Evolutionary conservation across 139 green algal genomes (phyloP), one percentile per base, ranked within the genome.

Genomic region (Monoraphidium neglectum): DNA sequence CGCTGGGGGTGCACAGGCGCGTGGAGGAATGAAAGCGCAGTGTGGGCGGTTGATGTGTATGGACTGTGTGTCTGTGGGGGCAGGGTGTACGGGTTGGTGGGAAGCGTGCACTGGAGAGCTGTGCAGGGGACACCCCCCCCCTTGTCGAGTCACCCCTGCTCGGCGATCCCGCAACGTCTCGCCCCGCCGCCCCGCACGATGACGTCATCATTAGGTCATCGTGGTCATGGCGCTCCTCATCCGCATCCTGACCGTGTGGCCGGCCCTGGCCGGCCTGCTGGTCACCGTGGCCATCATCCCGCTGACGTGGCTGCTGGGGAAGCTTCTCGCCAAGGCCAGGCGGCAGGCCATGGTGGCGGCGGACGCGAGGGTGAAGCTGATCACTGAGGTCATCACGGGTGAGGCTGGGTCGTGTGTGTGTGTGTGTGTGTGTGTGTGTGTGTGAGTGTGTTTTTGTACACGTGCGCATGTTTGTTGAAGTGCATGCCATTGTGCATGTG

Each of bases 271-370:
- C 1, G 93, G 90, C 0, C 85, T 96, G 26, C 76, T 38, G 1
- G 87, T 93, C 13, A 97, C 90, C 0, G 37, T 96, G 1, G 70
- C 83, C 6, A 79, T 98, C 60, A 93, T 98, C 33, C 93, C 93
- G 5, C 53, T 91, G 38, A 90, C 86, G 21, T 84, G 88, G 5
- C 24, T 91, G 60, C 61, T 96, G 30, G 91, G 84, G 32, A 87
- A 83, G 47, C 35, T 68, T 33, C 75, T 97, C 54, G 85, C 72
- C 0, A 80, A 66, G 18, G 72, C 90, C 6, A 65, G 93, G 28
- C 84, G 81, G 28, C 80, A 82, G 70, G 79, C 92, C 87, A 60
- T 91, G 49, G 84, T 81, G 65, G 74, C 84, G 47, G 96, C 93
- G 8, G 93, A 98, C 62, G 79, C 84, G 10, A 75, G 93, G 4